Evolutionary conservation across 768 basidiomycete genomes (phyloP).

Genomic region (Coprinopsis cinerea): DNA sequence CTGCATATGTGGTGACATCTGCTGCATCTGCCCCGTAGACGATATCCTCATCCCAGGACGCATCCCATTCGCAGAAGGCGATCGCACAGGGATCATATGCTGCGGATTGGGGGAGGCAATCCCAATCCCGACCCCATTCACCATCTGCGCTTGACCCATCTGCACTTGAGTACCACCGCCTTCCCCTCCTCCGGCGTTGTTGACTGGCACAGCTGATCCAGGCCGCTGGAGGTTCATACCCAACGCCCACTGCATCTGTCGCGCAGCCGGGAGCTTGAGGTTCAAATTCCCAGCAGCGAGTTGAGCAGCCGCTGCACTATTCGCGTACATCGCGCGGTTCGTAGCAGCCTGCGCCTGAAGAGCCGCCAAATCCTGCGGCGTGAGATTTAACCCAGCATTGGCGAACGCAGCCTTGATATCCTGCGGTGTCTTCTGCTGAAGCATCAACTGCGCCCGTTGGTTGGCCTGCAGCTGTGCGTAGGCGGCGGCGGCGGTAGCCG

Average conservation of each 20-base stretch:
- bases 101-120: conserved; percentile 33
- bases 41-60: conserved; percentile 36
- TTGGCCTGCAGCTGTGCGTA: conserved; percentile 28
- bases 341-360: conserved; percentile 22
- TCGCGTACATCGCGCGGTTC: conserved; percentile 20
- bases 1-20: conserved; percentile 48
- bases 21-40: conserved; percentile 37
- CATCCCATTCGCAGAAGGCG: conserved; percentile 55
- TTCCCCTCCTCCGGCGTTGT: conserved; percentile 14
- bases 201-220: conserved; percentile 14
- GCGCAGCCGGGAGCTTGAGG: conserved; percentile 32
- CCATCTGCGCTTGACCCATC: conserved; percentile 9
- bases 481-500: conserved; percentile 26
- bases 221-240: conserved; percentile 28
- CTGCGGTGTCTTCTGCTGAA: conserved; percentile 58
- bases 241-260: conserved; percentile 35
- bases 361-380: conserved; percentile 33
- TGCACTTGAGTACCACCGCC: conserved; percentile 9
- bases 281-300: conserved; percentile 29
- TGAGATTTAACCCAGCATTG: too few relatives aligned
- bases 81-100: conserved; percentile 34
- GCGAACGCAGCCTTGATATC: conserved; percentile 52
- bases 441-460: conserved; percentile 29
- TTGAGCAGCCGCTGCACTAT: conserved; percentile 18
- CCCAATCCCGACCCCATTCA: conserved; percentile 18